A percentile compares a stretch with the other conserved stretches of the same genome.
phyloP scores from a whole-genome alignment of 2,329 filamentous ascomycete species.

The Neonectria ditissima region DNA sequence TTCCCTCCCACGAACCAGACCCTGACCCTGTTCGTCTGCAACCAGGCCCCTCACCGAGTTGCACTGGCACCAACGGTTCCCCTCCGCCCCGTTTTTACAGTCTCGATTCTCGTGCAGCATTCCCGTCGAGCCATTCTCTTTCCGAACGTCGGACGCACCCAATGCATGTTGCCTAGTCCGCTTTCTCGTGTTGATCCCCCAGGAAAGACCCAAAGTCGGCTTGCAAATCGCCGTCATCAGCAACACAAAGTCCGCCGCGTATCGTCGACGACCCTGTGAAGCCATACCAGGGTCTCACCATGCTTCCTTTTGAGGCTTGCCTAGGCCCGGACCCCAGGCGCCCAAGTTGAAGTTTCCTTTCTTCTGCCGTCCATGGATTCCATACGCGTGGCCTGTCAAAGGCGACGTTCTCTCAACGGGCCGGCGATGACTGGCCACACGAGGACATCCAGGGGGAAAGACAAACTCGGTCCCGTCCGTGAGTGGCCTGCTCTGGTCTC shows the following conservation, averaged over 20 bases:
- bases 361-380: not conserved
- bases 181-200: slow-evolving; percentile 8
- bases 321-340: not conserved
- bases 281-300: not conserved
- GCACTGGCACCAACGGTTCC: slow-evolving; percentile 13
- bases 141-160: slow-evolving; percentile 1
- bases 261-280: not conserved
- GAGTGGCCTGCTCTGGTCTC: slow-evolving; percentile 10
- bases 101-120: not conserved
- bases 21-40: slow-evolving; percentile 18
- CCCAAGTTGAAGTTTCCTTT: not conserved
- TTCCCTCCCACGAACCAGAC: slow-evolving; percentile 17
- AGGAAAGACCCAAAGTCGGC: not conserved
- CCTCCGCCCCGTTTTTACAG: slow-evolving; percentile 16
- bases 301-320: not conserved
- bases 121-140: slow-evolving; percentile 12
- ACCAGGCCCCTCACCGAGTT: slow-evolving; percentile 3
- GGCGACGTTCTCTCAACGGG: slow-evolving; percentile 16
- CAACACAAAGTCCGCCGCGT: not conserved
- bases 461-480: slow-evolving; percentile 13
- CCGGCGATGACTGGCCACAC: slow-evolving; percentile 7
- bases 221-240: not conserved
- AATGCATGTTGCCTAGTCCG: slow-evolving; percentile 7
- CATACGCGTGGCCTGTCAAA: slow-evolving; percentile 23
- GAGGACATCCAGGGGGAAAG: not conserved